Base-by-base conservation (phyloP, 371 early-diverging fungal species). In the Syncephalastrum contaminatum region DNA sequence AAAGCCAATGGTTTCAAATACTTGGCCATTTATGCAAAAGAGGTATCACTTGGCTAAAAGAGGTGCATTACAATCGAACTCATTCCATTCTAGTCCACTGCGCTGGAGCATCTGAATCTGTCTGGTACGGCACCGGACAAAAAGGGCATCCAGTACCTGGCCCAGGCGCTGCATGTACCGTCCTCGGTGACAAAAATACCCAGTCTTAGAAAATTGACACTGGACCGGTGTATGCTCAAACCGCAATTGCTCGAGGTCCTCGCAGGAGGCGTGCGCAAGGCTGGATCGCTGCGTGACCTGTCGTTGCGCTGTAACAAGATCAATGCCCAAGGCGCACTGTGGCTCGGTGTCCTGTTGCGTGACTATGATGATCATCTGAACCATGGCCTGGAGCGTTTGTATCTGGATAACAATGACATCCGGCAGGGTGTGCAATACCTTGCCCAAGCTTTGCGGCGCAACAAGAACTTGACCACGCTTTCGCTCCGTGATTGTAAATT, bases 291-390 rank as follows among this genome's bases (percentile, higher is more conserved):
- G 40, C 65, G 64, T 7, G 52, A 65, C 24, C 63, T 88, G 20
- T 80, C 80, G 0, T 55, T 87, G 46, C 54, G 75, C 19, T 62
- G 72, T 41, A 83, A 84, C 61, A 72, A 70, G 15, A 77, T 86
- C 8, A 75, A 70, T 41, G 58, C 73, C 18, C 62, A 73, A 22
- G 80, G 80, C 24, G 81, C 85, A 19, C 53, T 82, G 4, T 81
- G 84, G 77, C 57, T 89, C 30, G 83, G 84, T 1, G 87, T 86
- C 10, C 72, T 89, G 80, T 56, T 89, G 41, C 70, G 83, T 7
- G 84, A 83, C 43, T 85, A 85, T 48, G 83, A 82, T 20, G 82
- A 75, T 27, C 56, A 20, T 16, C 51, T 52, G 12, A 14, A 6
- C 13, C 64, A 69, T 6, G 83, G 87, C 2, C 51, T 88, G 14